A percentile compares a stretch with the other conserved stretches of the same genome.
These are phyloP conservation scores for Plasmodium vinckei DNA, from an alignment of 169 alveolate genomes.

Conservation along the genomic window DNA sequence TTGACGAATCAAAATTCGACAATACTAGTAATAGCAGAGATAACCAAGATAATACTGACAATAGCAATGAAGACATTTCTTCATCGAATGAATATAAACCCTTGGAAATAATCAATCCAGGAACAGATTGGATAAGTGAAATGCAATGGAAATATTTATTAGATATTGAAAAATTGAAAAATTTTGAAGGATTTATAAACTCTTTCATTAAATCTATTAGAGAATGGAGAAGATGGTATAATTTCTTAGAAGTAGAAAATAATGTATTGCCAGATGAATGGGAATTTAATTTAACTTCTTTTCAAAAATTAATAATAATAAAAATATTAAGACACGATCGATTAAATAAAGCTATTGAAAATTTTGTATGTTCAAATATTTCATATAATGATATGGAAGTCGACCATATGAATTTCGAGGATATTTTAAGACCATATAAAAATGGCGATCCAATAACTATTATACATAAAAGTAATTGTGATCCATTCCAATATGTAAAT, in stretches of 20 bases:
- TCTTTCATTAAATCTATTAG: slow-evolving; percentile 75
- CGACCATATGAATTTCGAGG: slow-evolving; percentile 57
- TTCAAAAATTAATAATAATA: slow-evolving; percentile 73
- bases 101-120: slow-evolving; percentile 55
- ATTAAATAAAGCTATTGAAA: slow-evolving; percentile 74
- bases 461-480: slow-evolving; percentile 53
- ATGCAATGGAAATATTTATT: slow-evolving; percentile 51
- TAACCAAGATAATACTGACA: no score
- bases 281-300: slow-evolving; percentile 75
- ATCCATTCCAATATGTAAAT: slow-evolving; percentile 70
- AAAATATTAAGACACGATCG: slow-evolving; percentile 76
- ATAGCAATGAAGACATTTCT: neutral
- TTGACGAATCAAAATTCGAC: slow-evolving; percentile 23
- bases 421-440: slow-evolving; percentile 46
- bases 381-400: slow-evolving; percentile 69
- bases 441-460: slow-evolving; percentile 59
- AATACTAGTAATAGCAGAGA: slow-evolving; percentile 22
- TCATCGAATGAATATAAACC: slow-evolving; percentile 28
- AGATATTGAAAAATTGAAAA: slow-evolving; percentile 72
- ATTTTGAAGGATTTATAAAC: slow-evolving; percentile 70
- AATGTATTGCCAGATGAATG: slow-evolving; percentile 75
- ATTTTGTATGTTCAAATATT: slow-evolving; percentile 40
- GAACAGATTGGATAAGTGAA: slow-evolving; percentile 77
- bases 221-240: slow-evolving; percentile 78
- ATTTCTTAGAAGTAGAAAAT: slow-evolving; percentile 66